A percentile compares a stretch with the other conserved stretches of the same genome.
phyloP scores from a whole-genome alignment of 306 rosid genomes.

The Gastrolobium villosum region DNA sequence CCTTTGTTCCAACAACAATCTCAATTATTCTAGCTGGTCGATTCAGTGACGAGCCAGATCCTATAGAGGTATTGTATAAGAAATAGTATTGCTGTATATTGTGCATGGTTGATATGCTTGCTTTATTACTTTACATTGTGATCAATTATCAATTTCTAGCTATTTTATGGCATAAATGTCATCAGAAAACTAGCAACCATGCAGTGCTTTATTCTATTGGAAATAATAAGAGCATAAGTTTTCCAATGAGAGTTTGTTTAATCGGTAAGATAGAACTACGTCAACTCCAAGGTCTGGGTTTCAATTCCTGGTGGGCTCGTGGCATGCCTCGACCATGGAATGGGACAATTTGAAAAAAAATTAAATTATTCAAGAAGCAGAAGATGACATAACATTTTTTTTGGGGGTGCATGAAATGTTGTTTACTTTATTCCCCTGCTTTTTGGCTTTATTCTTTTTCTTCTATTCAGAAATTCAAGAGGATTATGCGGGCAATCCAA shows the following conservation, averaged over 20 bases:
- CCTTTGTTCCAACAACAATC: slow-evolving; percentile 94
- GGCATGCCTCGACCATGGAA: neutral
- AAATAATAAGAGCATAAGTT: slow-evolving; percentile 3
- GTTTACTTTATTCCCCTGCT: slow-evolving; percentile 40
- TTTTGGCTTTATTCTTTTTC: slow-evolving; percentile 36
- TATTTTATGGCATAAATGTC: neutral
- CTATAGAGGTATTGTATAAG: slow-evolving; percentile 72
- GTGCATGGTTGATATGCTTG: slow-evolving; percentile 39
- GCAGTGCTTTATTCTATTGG: slow-evolving; percentile 22
- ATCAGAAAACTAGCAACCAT: neutral
- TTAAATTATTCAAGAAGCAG: slow-evolving; percentile 24
- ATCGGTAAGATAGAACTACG: neutral
- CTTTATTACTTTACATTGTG: slow-evolving; percentile 26
- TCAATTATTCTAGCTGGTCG: slow-evolving; percentile 95
- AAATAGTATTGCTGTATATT: slow-evolving; percentile 41
- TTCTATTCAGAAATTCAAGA: slow-evolving; percentile 81
- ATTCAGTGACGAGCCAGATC: slow-evolving; percentile 70
- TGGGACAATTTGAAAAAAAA: neutral
- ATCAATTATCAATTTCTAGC: neutral
- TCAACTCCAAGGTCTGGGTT: neutral
- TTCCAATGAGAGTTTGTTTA: slow-evolving; percentile 16
- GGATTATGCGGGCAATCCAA: slow-evolving; percentile 95
- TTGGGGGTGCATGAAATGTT: slow-evolving; percentile 32
- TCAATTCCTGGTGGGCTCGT: slow-evolving; percentile 16
- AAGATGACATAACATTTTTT: slow-evolving; percentile 30